Evolutionary conservation across 2,329 filamentous ascomycete genomes (phyloP).

Genomic region (Diaporthe capsici): DNA sequence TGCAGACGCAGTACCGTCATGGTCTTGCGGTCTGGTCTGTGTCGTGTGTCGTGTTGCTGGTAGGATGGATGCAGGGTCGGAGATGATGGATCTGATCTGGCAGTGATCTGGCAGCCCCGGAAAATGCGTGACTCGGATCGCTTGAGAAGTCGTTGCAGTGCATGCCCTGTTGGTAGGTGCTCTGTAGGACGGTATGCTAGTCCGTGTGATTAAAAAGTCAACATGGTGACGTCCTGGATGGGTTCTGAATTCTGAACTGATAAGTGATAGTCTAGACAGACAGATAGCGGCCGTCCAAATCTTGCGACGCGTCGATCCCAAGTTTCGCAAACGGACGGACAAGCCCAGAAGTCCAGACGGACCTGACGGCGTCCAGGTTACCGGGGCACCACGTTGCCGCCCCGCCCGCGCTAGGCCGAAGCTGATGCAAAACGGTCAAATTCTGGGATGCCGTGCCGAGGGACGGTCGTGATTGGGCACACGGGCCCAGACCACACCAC

Average conservation of each 20-base stretch:
- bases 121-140: conserved; percentile 3
- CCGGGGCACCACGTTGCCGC: conserved; percentile 26
- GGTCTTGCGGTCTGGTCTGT: not conserved
- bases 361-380: conserved; percentile 14
- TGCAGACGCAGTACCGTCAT: conserved; percentile 8
- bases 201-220: conserved; percentile 1
- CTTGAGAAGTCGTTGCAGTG: not conserved
- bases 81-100: conserved; percentile 32
- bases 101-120: conserved; percentile 26
- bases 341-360: conserved; percentile 1
- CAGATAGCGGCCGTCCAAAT: not conserved
- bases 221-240: not conserved
- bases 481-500: not conserved
- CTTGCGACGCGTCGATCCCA: conserved; percentile 23
- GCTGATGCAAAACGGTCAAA: conserved; percentile 29
- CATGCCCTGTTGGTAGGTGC: not conserved
- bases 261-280: conserved; percentile 17
- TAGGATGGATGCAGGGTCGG: conserved; percentile 24
- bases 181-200: not conserved
- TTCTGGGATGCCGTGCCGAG: conserved; percentile 10
- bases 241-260: conserved; percentile 17
- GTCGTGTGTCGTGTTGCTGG: not conserved
- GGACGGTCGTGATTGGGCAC: conserved; percentile 10
- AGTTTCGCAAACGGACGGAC: conserved; percentile 11
- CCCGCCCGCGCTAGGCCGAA: conserved; percentile 36